Evolutionary conservation across 2,329 filamentous ascomycete species (phyloP).

Genomic region (Aspergillus aculeatus): DNA sequence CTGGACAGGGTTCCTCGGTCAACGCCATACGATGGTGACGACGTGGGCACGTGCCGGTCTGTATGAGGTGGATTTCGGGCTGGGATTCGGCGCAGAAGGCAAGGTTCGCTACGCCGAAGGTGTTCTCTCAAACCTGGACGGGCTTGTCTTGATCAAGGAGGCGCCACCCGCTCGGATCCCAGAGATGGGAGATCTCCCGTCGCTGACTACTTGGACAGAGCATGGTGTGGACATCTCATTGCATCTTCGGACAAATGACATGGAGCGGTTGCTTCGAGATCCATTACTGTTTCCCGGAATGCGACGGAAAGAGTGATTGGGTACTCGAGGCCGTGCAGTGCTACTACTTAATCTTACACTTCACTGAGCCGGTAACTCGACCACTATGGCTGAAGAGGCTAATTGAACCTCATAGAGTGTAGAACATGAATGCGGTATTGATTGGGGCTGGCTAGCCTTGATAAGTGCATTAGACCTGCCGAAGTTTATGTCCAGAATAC

Average conservation of each 20-base stretch:
- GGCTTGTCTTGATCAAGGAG: conserved; percentile 22
- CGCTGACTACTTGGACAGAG: conserved; percentile 15
- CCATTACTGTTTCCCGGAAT: conserved; percentile 13
- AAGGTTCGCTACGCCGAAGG: conserved; percentile 21
- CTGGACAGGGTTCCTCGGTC: conserved; percentile 50
- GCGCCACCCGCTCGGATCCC: conserved; percentile 12
- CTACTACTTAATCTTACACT: no score
- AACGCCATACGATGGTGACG: conserved; percentile 45
- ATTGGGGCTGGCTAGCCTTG: no score
- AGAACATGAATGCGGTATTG: no score
- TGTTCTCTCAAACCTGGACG: conserved; percentile 19
- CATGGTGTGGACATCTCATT: conserved; percentile 23
- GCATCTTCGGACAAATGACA: conserved; percentile 20
- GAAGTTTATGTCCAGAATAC: no score
- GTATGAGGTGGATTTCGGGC: conserved; percentile 43
- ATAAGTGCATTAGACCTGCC: no score
- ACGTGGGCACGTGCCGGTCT: conserved; percentile 37
- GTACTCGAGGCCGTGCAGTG: background rate
- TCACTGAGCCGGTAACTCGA: no score
- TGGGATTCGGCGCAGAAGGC: background rate
- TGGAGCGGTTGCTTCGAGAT: conserved; percentile 22
- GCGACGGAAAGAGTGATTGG: background rate
- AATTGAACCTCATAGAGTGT: background rate
- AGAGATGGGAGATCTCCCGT: background rate
- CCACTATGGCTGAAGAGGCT: background rate